phyloP scores from a whole-genome alignment of 2,329 filamentous ascomycete genomes.

The Epicoccum sorghinum region DNA sequence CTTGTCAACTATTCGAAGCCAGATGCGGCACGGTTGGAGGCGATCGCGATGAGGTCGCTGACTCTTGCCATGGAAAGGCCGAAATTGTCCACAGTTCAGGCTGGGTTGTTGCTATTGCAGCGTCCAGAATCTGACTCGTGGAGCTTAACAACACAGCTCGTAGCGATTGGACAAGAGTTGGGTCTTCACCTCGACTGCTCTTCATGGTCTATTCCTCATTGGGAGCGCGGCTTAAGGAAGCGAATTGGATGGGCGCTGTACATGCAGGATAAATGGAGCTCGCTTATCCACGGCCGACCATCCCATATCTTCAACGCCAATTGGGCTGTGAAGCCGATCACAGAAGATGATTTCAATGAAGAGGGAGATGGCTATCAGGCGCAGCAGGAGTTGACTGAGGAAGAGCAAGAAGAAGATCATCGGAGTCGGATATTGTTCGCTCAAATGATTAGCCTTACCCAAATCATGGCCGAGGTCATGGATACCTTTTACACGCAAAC shows the following conservation, averaged over 20 bases:
- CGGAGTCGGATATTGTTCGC: conserved; percentile 73
- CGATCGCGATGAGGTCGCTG: conserved; percentile 73
- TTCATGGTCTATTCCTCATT: conserved; percentile 83
- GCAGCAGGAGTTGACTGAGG: conserved; percentile 54
- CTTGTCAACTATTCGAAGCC: conserved; percentile 70
- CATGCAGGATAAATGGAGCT: conserved; percentile 94
- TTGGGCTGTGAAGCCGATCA: conserved; percentile 77
- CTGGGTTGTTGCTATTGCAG: conserved; percentile 75
- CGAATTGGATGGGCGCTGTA: conserved; percentile 89
- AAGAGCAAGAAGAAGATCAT: conserved; percentile 67
- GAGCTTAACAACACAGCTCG: conserved; percentile 83
- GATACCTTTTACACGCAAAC: conserved; percentile 82
- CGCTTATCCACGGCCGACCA: conserved; percentile 82
- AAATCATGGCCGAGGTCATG: conserved; percentile 78
- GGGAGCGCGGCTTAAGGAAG: conserved; percentile 85
- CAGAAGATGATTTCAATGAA: conserved; percentile 73
- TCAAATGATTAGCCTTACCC: conserved; percentile 76
- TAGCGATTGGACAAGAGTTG: conserved; percentile 85
- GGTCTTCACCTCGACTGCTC: conserved; percentile 88
- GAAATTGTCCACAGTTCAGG: conserved; percentile 81
- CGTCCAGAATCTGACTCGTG: conserved; percentile 79
- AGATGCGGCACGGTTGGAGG: conserved; percentile 75
- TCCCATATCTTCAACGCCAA: conserved; percentile 74
- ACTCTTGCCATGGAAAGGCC: conserved; percentile 80
- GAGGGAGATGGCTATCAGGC: conserved; percentile 62